phyloP scores from a whole-genome alignment of 2,329 filamentous ascomycete genomes.

The Xylaria sp. region DNA sequence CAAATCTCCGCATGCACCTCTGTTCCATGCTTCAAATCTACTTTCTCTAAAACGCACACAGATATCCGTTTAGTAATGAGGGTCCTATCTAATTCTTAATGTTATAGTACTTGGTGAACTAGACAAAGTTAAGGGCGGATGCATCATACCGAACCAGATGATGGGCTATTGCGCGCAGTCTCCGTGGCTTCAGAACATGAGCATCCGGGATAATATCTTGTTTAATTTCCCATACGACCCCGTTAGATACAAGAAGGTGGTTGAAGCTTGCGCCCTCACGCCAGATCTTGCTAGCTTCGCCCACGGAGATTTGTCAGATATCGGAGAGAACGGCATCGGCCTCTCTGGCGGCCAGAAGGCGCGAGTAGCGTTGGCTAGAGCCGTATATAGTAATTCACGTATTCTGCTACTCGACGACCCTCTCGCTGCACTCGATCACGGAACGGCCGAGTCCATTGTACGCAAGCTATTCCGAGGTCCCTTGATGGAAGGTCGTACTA shows the following conservation, averaged over 20 bases:
- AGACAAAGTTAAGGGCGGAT: constrained; percentile 69
- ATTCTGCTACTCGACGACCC: constrained; percentile 72
- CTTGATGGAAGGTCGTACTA: constrained; percentile 71
- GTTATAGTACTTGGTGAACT: constrained; percentile 66
- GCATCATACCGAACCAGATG: constrained; percentile 60
- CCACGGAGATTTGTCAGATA: constrained; percentile 67
- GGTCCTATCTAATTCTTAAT: constrained; percentile 9
- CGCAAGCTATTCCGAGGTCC: constrained; percentile 68
- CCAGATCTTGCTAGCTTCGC: constrained; percentile 67
- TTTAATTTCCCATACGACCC: constrained; percentile 69
- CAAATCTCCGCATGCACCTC: background rate
- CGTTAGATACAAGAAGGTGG: constrained; percentile 66
- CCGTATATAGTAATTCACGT: constrained; percentile 67
- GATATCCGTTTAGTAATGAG: background rate
- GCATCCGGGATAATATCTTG: constrained; percentile 72
- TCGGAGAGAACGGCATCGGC: constrained; percentile 72
- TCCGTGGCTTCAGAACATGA: constrained; percentile 74
- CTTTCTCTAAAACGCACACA: background rate
- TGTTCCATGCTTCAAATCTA: background rate
- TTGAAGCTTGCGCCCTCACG: constrained; percentile 69
- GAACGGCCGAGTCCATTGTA: constrained; percentile 71
- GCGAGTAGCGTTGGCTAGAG: constrained; percentile 70
- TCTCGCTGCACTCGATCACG: constrained; percentile 71
- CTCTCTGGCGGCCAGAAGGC: constrained; percentile 73
- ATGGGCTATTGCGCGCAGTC: constrained; percentile 69